Percentiles rank a stretch among this genome's conserved stretches.
Evolutionary conservation across 2,329 filamentous ascomycete species (phyloP).

Genomic region (Xylaria digitata): DNA sequence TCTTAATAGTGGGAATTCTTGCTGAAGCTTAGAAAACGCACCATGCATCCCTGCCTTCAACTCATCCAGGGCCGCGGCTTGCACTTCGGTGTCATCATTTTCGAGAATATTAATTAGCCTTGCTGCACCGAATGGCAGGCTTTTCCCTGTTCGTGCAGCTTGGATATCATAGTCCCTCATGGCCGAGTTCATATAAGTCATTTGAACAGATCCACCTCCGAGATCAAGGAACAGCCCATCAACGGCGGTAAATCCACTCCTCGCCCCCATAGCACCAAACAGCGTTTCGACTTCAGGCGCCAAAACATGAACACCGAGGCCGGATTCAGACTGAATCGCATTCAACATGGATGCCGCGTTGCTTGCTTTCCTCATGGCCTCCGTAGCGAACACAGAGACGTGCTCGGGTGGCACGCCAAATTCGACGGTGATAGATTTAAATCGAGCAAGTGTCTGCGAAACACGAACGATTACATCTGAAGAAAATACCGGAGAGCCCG

Average conservation of each 20-base stretch:
- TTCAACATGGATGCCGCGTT: conserved; percentile 77
- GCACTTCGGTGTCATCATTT: conserved; percentile 53
- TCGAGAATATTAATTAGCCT: conserved; percentile 64
- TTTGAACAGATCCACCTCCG: conserved; percentile 77
- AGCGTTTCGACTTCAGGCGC: conserved; percentile 84
- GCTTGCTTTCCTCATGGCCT: conserved; percentile 83
- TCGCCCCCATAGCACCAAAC: conserved; percentile 84
- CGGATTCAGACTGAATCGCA: conserved; percentile 71
- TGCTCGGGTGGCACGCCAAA: conserved; percentile 74
- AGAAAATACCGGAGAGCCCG: conserved; percentile 57
- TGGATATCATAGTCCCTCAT: conserved; percentile 59
- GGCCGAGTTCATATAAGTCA: conserved; percentile 70
- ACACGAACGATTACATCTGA: conserved; percentile 72
- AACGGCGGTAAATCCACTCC: conserved; percentile 76
- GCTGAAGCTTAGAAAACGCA: conserved; percentile 67
- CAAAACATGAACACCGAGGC: conserved; percentile 77
- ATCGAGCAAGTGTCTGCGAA: conserved; percentile 73
- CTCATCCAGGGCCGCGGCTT: conserved; percentile 61
- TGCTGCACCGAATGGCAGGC: conserved; percentile 71
- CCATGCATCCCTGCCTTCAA: conserved; percentile 68
- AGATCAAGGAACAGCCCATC: conserved; percentile 87
- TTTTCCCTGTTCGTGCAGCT: conserved; percentile 67
- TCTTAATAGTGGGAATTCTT: conserved; percentile 63
- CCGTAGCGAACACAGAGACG: conserved; percentile 84
- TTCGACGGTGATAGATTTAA: conserved; percentile 75